A percentile compares a stretch with the other conserved stretches of the same genome.
Conservation (phyloP, 371 early-diverging fungal species). For the Syncephalastrum contaminatum region DNA sequence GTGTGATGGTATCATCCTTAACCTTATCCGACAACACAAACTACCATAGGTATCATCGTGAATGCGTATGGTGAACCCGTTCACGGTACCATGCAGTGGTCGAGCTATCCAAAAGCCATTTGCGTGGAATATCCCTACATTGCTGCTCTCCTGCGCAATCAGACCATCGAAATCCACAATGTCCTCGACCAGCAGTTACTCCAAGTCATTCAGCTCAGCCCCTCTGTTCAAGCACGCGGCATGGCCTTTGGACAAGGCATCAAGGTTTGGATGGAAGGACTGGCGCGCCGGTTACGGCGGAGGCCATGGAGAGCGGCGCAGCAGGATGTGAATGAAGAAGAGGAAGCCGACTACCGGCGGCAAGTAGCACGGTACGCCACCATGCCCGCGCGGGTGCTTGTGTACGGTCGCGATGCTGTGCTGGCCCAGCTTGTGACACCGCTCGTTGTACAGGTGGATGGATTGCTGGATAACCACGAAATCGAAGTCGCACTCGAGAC, state of each 20-base stretch:
- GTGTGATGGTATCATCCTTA: slow-evolving; percentile 5
- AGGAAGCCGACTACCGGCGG: slow-evolving; percentile 20
- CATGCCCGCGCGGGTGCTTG: slow-evolving; percentile 55
- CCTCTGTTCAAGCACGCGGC: slow-evolving; percentile 46
- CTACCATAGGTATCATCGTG: slow-evolving; percentile 75
- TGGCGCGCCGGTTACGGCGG: slow-evolving; percentile 31
- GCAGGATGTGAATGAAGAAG: slow-evolving; percentile 28
- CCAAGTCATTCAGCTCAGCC: slow-evolving; percentile 56
- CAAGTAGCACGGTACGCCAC: slow-evolving; percentile 44
- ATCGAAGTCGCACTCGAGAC: slow-evolving; percentile 60
- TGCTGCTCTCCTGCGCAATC: slow-evolving; percentile 66
- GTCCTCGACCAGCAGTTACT: slow-evolving; percentile 64
- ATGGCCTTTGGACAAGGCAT: slow-evolving; percentile 53
- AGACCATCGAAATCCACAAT: slow-evolving; percentile 76
- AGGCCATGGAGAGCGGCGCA: slow-evolving; percentile 36
- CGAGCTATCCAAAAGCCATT: slow-evolving; percentile 65
- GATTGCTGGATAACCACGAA: slow-evolving; percentile 44
- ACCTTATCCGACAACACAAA: slow-evolving; percentile 16
- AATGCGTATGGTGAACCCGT: slow-evolving; percentile 69
- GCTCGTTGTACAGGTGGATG: slow-evolving; percentile 57
- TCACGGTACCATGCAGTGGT: slow-evolving; percentile 79
- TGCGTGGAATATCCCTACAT: slow-evolving; percentile 80
- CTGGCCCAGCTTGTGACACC: slow-evolving; percentile 66
- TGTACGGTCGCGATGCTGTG: slow-evolving; percentile 64
- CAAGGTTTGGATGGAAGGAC: slow-evolving; percentile 46